These are phyloP conservation scores for Trichaptum fuscoviolaceum DNA, from an alignment of 768 basidiomycete species.

Conservation along the genomic window DNA sequence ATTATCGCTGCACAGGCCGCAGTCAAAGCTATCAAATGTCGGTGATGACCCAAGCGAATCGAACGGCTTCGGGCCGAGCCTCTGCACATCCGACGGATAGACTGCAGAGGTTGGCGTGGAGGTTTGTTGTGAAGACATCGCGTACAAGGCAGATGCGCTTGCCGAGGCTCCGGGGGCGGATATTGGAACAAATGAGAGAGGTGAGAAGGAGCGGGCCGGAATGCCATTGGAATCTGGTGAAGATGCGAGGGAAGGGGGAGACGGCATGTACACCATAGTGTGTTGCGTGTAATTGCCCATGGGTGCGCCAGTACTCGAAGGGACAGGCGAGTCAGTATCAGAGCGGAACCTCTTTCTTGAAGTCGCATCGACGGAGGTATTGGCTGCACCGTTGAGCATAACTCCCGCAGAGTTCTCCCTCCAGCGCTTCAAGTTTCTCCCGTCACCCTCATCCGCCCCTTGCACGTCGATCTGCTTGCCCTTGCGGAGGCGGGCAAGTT, in stretches of 20 bases:
- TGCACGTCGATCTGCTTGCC: slow-evolving; percentile 32
- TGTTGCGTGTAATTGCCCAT: neutral
- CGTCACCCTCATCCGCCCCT: slow-evolving; percentile 24
- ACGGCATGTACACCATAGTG: slow-evolving; percentile 22
- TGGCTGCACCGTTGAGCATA: slow-evolving; percentile 19
- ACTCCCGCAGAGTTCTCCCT: slow-evolving; percentile 45
- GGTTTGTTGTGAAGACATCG: slow-evolving; percentile 6
- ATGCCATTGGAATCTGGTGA: slow-evolving; percentile 40
- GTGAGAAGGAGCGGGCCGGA: slow-evolving; percentile 23
- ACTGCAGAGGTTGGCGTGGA: slow-evolving; percentile 8
- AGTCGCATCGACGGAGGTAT: slow-evolving; percentile 16
- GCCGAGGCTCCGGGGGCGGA: neutral
- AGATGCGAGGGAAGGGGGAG: slow-evolving; percentile 44
- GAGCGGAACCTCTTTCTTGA: slow-evolving; percentile 31
- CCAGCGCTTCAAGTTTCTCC: slow-evolving; percentile 51
- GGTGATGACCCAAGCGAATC: neutral
- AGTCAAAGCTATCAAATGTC: slow-evolving; percentile 48
- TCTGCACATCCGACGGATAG: neutral
- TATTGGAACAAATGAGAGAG: slow-evolving; percentile 23
- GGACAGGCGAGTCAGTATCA: slow-evolving; percentile 12
- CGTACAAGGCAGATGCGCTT: neutral
- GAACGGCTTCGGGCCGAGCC: neutral
- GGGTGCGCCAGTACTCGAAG: slow-evolving; percentile 12
- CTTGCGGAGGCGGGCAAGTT: slow-evolving; percentile 25
- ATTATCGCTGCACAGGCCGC: slow-evolving; percentile 70